Base-by-base conservation (phyloP, 2,329 filamentous ascomycete genomes). In the Colletotrichum liriopes region DNA sequence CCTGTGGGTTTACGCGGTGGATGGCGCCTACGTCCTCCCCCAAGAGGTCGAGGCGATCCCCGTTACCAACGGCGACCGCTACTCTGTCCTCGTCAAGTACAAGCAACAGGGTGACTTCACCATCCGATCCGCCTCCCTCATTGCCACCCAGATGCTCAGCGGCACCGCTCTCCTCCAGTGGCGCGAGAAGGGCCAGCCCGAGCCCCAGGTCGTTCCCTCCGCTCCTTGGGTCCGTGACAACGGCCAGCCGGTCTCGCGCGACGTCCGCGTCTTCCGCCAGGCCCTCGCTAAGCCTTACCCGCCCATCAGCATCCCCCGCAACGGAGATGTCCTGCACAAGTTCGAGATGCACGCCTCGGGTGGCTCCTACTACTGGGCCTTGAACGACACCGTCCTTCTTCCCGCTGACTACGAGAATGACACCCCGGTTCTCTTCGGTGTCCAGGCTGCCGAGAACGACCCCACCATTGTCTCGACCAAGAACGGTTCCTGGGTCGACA, bases 11-110 rank as follows among this genome's bases (percentile, higher is more conserved):
- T 88, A 88, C 74, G 86, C 86, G 52, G 84, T 88, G 63, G 89
- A 90, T 70, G 88, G 86, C 3, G 79, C 84, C 11, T 90, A 88
- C 76, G 86, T 91, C 64, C 79, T 85, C 72, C 89, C 89, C 3
- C 81, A 86, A 63, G 81, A 82, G 5, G 73, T 74, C 2, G 65
- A 74, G 37, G 73, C 73, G 23, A 71, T 74, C 18, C 76, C 77
- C 0, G 75, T 90, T 5, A 81, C 81, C 73, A 89, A 87, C 71
- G 89, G 88, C 16, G 86, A 87, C 72, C 84, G 88, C 6, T 89
- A 86, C 76, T 88, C 87, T 0, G 81, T 90, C 1, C 76, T 90
- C 59, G 75, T 89, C 73, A 78, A 84, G 70, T 80, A 89, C 5
- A 78, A 85, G 52, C 82, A 84, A 51, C 77, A 83, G 0, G 86